Evolutionary conservation across 345 rosid species (phyloP).

Genomic region (Conringia planisiliqua): DNA sequence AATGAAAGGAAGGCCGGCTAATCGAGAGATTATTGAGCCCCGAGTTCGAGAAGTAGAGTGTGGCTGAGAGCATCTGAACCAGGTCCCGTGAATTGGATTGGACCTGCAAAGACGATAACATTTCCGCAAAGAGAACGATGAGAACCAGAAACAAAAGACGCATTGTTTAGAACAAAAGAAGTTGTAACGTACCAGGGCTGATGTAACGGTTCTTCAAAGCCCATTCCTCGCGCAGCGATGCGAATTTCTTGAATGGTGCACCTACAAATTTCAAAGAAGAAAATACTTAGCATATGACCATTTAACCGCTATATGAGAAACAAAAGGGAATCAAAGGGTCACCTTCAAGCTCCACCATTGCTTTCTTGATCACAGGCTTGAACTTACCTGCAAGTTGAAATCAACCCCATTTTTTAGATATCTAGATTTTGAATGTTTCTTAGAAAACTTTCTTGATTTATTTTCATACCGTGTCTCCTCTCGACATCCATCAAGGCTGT

Average conservation of each 20-base stretch:
- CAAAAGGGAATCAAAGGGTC: slow-evolving; percentile 8
- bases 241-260: slow-evolving; percentile 85
- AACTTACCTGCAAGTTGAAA: slow-evolving; percentile 60
- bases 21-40: slow-evolving; percentile 36
- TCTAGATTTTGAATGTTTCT: background rate
- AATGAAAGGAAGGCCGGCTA: background rate
- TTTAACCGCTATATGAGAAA: background rate
- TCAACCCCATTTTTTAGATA: background rate
- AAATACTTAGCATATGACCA: background rate
- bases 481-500: slow-evolving; percentile 98
- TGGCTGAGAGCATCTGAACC: slow-evolving; percentile 60
- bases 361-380: slow-evolving; percentile 99
- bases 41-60: slow-evolving; percentile 80
- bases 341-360: slow-evolving; percentile 99
- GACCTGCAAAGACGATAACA: slow-evolving; percentile 48
- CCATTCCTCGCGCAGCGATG: slow-evolving; percentile 81
- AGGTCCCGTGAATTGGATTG: slow-evolving; percentile 90
- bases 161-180: background rate
- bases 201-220: slow-evolving; percentile 73
- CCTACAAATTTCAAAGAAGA: slow-evolving; percentile 39
- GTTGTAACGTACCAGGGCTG: slow-evolving; percentile 74
- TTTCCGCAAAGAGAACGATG: background rate
- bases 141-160: background rate
- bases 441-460: background rate
- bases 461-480: slow-evolving; percentile 83